Percentiles rank a stretch among this genome's conserved stretches.
Conservation (phyloP, 2,329 filamentous ascomycete species). For the Aspergillus amoenus region DNA sequence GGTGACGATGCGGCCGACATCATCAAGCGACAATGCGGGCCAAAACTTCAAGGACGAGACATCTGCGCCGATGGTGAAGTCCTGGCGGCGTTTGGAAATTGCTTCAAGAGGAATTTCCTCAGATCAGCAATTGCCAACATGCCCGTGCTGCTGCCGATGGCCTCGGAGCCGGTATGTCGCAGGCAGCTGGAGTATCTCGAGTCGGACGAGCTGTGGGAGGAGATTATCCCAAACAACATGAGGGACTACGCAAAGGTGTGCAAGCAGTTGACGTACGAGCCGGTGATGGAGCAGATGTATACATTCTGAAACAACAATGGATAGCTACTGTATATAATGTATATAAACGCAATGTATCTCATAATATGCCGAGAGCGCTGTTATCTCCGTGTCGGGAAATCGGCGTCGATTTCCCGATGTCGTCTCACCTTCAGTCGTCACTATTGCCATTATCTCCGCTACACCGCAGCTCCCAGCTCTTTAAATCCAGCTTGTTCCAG, state of each 20-base stretch:
- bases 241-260: slow-evolving; percentile 34
- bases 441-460: not conserved
- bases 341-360: not conserved
- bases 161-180: slow-evolving; percentile 29
- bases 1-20: slow-evolving; percentile 36
- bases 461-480: not conserved
- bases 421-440: not conserved
- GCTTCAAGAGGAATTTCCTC: slow-evolving; percentile 35
- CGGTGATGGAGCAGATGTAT: slow-evolving; percentile 15
- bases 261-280: slow-evolving; percentile 20
- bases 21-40: slow-evolving; percentile 32
- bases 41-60: slow-evolving; percentile 29
- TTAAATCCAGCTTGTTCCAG: not conserved
- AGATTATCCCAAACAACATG: slow-evolving; percentile 36
- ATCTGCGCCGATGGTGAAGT: slow-evolving; percentile 34
- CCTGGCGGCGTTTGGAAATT: slow-evolving; percentile 34
- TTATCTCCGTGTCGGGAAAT: slow-evolving; percentile 1
- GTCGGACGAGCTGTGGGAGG: slow-evolving; percentile 33
- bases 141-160: slow-evolving; percentile 31
- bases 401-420: not conserved
- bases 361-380: not conserved
- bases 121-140: slow-evolving; percentile 31
- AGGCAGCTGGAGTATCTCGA: slow-evolving; percentile 32
- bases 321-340: not conserved
- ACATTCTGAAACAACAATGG: slow-evolving; percentile 7